These are phyloP conservation scores for Coniferiporia sulphurascens DNA, from an alignment of 1,284 basidiomycete species.

Conservation along the genomic window DNA sequence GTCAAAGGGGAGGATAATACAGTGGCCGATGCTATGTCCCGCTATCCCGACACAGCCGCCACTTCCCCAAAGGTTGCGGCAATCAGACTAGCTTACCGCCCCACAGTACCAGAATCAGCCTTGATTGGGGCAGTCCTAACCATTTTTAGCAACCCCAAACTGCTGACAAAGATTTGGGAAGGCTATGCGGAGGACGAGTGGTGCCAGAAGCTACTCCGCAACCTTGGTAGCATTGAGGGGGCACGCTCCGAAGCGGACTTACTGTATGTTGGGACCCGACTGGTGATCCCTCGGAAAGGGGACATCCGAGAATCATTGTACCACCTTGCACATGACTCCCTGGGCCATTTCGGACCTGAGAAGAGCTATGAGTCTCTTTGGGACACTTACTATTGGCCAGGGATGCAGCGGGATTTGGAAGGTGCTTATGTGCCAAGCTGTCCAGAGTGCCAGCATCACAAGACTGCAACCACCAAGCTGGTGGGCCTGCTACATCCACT, in stretches of 20 bases:
- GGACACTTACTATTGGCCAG: conserved; percentile 21
- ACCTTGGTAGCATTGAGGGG: conserved; percentile 18
- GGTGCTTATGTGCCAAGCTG: conserved; percentile 22
- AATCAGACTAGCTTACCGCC: background rate
- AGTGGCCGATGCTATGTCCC: conserved; percentile 33
- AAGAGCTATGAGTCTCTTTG: conserved; percentile 22
- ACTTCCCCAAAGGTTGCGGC: background rate
- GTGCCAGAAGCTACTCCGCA: conserved; percentile 22
- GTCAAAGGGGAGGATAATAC: conserved; percentile 33
- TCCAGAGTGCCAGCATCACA: conserved; percentile 23
- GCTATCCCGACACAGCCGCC: conserved; percentile 26
- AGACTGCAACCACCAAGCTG: conserved; percentile 16
- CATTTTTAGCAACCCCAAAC: conserved; percentile 21
- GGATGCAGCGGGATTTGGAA: conserved; percentile 19
- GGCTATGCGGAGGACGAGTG: conserved; percentile 30
- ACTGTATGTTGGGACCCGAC: conserved; percentile 26
- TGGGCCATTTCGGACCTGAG: conserved; percentile 24
- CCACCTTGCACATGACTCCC: conserved; percentile 23
- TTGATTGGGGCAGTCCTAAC: conserved; percentile 17
- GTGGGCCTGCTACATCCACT: conserved; percentile 24
- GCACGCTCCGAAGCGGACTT: conserved; percentile 22
- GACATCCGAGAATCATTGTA: conserved; percentile 23
- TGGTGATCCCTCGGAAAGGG: conserved; percentile 28
- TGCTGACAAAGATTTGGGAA: conserved; percentile 24
- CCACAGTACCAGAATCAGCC: too few relatives aligned